These are phyloP conservation scores for Aspergillus eucalypticola DNA, from an alignment of 2,329 filamentous ascomycete species.

Conservation along the genomic window DNA sequence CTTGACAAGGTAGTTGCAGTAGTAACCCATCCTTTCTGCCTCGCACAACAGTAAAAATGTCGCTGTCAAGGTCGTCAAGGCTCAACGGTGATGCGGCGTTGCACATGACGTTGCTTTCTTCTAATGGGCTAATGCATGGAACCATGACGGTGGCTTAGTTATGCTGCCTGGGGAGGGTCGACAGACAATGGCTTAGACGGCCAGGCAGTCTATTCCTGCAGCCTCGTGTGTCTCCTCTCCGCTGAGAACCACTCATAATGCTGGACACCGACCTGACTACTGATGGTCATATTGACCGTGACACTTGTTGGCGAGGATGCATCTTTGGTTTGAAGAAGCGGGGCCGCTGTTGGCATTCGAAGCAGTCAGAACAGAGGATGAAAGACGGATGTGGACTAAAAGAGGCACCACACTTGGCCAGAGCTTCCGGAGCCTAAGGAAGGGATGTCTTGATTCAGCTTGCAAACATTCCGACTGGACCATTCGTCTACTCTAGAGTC, in stretches of 20 bases:
- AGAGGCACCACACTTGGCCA: neutral
- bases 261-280: neutral
- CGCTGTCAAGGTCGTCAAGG: neutral
- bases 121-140: neutral
- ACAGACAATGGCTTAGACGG: neutral
- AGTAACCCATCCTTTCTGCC: no score
- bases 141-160: no score
- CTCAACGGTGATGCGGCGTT: no score
- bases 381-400: no score
- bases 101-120: neutral
- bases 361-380: neutral
- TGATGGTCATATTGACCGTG: no score
- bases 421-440: neutral
- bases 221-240: neutral
- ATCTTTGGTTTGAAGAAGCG: neutral
- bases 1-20: neutral
- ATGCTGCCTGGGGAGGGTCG: no score
- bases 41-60: neutral
- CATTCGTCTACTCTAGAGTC: neutral
- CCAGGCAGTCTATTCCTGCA: neutral
- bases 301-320: neutral
- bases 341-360: neutral
- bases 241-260: neutral
- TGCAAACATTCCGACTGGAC: neutral
- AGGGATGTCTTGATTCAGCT: neutral